These are phyloP conservation scores for Jatropha curcas DNA, from an alignment of 345 rosid genomes.

Conservation along the genomic window DNA sequence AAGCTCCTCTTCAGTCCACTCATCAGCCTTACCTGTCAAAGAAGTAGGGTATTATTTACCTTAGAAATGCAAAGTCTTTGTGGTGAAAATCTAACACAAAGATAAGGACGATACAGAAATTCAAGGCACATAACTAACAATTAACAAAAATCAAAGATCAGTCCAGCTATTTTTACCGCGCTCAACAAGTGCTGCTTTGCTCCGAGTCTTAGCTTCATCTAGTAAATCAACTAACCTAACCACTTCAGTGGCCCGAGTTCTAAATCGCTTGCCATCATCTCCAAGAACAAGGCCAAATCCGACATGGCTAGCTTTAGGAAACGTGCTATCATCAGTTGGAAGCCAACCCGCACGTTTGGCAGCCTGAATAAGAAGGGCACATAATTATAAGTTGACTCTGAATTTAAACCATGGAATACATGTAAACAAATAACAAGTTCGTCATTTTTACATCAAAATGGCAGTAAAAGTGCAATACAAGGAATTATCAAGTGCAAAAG, in stretches of 20 bases:
- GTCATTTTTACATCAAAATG: not conserved
- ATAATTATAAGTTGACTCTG: too few species aligned
- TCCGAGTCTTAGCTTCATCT: slow-evolving; percentile 89
- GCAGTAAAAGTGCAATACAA: not conserved
- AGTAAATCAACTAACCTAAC: slow-evolving; percentile 92
- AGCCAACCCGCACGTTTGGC: slow-evolving; percentile 91
- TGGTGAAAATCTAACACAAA: not conserved
- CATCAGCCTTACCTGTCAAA: slow-evolving; percentile 72
- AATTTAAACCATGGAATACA: not conserved
- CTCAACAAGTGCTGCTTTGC: slow-evolving; percentile 70
- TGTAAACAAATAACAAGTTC: not conserved
- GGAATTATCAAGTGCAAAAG: not conserved
- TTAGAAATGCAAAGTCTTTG: not conserved
- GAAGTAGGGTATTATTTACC: slow-evolving; percentile 4
- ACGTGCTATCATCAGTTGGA: slow-evolving; percentile 50
- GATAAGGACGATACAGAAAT: slow-evolving; percentile 7
- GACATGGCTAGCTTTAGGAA: slow-evolving; percentile 80
- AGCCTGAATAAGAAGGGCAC: slow-evolving; percentile 54
- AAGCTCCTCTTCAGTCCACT: slow-evolving; percentile 83
- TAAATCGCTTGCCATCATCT: slow-evolving; percentile 88
- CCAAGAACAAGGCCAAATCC: slow-evolving; percentile 97
- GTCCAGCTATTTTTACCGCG: slow-evolving; percentile 59
- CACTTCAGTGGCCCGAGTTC: slow-evolving; percentile 83
- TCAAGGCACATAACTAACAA: not conserved
- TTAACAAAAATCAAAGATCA: slow-evolving; percentile 13